Evolutionary conservation across 2,329 filamentous ascomycete species (phyloP).

Genomic region (Juglanconis oblonga): DNA sequence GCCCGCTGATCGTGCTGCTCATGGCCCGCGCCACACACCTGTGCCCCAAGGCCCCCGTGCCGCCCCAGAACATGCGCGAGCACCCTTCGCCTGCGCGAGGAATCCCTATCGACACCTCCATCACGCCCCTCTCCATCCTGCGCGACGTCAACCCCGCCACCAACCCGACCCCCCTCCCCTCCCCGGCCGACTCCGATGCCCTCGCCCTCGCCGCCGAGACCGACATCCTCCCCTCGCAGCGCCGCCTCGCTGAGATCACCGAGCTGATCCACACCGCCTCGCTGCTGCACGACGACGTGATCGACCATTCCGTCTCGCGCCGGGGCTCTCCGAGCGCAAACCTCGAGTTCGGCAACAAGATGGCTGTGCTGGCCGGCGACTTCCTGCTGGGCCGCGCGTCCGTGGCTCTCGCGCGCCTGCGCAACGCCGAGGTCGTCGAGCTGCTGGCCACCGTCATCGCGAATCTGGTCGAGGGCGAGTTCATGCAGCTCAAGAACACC

Average conservation of each 20-base stretch:
- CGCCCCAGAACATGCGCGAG: constrained; percentile 40
- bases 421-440: constrained; percentile 93
- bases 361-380: constrained; percentile 97
- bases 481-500: constrained; percentile 99
- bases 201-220: constrained; percentile 40
- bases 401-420: constrained; percentile 83
- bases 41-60: constrained; percentile 56
- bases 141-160: constrained; percentile 78
- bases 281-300: constrained; percentile 95
- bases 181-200: constrained; percentile 34
- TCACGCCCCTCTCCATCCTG: constrained; percentile 59
- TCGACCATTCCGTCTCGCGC: constrained; percentile 84
- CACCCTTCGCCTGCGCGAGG: constrained; percentile 29
- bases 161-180: constrained; percentile 54
- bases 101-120: constrained; percentile 46
- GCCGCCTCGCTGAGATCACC: constrained; percentile 91
- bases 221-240: constrained; percentile 87
- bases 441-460: constrained; percentile 94
- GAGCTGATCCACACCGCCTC: constrained; percentile 97
- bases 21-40: constrained; percentile 94
- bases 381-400: constrained; percentile 92
- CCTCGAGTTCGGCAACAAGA: constrained; percentile 96
- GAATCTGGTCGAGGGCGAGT: constrained; percentile 96
- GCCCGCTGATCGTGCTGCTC: constrained; percentile 88
- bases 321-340: constrained; percentile 87